Base-by-base conservation (phyloP, 139 green algal species). In the Chlorella sp. region DNA sequence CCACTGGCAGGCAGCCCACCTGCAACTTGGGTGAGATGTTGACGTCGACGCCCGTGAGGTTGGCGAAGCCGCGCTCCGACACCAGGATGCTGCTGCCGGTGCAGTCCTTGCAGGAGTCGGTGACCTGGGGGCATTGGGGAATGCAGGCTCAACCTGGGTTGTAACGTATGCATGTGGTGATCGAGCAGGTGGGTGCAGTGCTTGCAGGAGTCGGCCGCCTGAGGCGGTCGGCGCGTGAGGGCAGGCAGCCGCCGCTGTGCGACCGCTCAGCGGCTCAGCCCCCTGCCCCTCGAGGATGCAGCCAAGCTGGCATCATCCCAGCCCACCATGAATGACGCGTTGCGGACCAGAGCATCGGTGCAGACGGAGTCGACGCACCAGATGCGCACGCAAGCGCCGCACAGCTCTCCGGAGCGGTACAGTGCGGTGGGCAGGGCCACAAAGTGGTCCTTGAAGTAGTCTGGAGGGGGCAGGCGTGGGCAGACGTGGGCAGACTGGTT, bases 361-460 rank as follows among this genome's bases (percentile, higher is more conserved):
- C 85, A 89, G 12, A 83, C 74, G 11, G 68, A 36, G 60, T 89
- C 86, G 1, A 78, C 63, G 44, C 86, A 90, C 26, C 51, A 80
- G 9, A 90, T 28, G 51, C 80, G 76, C 39, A 86, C 73, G 32
- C 86, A 90, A 18, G 38, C 28, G 17, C 86, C 86, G 32, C 86
- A 89, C 1, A 87, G 63, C 60, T 72, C 41, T 0, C 72, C 86
- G 21, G 26, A 21, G 18, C 30, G 30, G 36, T 60, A 90, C 55
- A 87, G 38, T 0, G 62, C 7, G 16, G 25, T 21, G 9, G 86
- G 67, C 34, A 90, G 25, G 38, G 26, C 84, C 12, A 85, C 62
- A 23, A 78, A 80, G 68, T 85, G 39, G n/a, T 80, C 51, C 39
- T 62, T 88, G 41, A 79, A 85, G 28, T 80, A 83, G 21, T 68